Evolutionary conservation across 805 yeast genomes (phyloP).

Genomic region (Kodamaea fukazawae): DNA sequence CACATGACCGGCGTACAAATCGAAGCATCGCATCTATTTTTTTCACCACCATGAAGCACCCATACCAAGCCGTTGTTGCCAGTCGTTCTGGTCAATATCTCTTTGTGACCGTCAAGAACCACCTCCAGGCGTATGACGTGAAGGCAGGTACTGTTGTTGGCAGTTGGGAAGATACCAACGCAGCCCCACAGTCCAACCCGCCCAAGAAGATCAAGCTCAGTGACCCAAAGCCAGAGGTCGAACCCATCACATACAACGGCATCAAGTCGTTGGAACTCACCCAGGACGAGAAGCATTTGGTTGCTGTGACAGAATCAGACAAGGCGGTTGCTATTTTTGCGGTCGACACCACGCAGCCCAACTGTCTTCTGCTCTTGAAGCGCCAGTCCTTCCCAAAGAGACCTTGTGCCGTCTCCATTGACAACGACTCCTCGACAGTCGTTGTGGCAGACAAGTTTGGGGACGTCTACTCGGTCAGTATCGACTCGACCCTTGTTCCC

Average conservation of each 20-base stretch:
- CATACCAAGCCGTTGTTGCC: constrained; percentile 58
- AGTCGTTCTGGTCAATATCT: constrained; percentile 45
- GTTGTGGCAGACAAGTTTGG: constrained; percentile 94
- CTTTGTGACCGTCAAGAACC: constrained; percentile 58
- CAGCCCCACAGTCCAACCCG: constrained; percentile 33
- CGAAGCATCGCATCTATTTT: neutral
- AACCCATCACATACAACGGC: constrained; percentile 44
- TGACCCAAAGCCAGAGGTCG: constrained; percentile 34
- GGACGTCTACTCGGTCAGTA: constrained; percentile 71
- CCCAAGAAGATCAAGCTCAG: constrained; percentile 45
- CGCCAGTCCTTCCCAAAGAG: constrained; percentile 85
- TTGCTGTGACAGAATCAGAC: constrained; percentile 78
- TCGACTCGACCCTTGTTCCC: constrained; percentile 38
- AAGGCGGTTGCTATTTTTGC: constrained; percentile 70
- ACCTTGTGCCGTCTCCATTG: constrained; percentile 76
- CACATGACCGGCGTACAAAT: too few relatives aligned
- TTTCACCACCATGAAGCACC: constrained; percentile 54
- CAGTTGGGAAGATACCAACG: constrained; percentile 61
- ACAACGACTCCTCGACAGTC: constrained; percentile 48
- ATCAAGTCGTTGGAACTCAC: constrained; percentile 61
- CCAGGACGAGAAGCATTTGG: constrained; percentile 49
- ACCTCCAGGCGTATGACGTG: constrained; percentile 51
- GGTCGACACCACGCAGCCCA: constrained; percentile 34
- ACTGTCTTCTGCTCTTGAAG: constrained; percentile 52
- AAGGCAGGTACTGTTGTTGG: constrained; percentile 46